Base-by-base conservation (phyloP, 768 basidiomycete species). In the Guyanaporus albipodus region DNA sequence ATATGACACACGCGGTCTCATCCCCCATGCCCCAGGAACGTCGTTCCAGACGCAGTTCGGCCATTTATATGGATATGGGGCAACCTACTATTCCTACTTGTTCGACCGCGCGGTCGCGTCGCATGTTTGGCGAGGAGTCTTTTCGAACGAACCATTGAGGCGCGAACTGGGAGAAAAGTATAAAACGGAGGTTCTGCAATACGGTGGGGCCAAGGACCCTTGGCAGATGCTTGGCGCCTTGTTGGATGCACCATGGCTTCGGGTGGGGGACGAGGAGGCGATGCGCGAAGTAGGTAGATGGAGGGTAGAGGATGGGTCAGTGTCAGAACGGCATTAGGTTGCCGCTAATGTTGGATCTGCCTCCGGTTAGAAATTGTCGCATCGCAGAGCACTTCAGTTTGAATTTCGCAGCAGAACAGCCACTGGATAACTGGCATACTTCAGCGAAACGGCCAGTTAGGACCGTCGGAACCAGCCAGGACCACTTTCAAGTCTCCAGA, bases 21-120 rank as follows among this genome's bases (percentile, higher is more conserved):
- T 96, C 19, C 91, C 91, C 0, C 80, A 89, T 44, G 90, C 92
- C 0, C 70, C 73, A 0, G 88, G 87, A 0, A 97, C 94, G 0
- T 85, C 90, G 0, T 93, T 92, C 75, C 96, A 98, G 60, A 92
- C 92, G 0, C 91, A 94, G 57, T 99, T 99, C 55, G 88, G 90
- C 0, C 96, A 99, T 63, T 70, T 99, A 6, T 94, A 87, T 59
- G 92, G 94, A 3, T 99, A 99, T 57, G 94, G 95, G 6, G 93
- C 95, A 12, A 96, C 92, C 0, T 99, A 99, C 63, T 99, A 99
- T 59, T 93, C 92, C 4, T 99, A 99, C 62, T 75, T 97, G 11
- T 94, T 99, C 55, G 96, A 98, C 55, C 82, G 94, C 5, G 92
- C 92, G 4, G 96, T 99, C 49, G 95, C 96, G 0, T 88, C 88